Percentiles rank a stretch among this genome's conserved stretches.
These are phyloP conservation scores for Graphium sp. DNA, from an alignment of 2,329 filamentous ascomycete genomes.

Conservation along the genomic window DNA sequence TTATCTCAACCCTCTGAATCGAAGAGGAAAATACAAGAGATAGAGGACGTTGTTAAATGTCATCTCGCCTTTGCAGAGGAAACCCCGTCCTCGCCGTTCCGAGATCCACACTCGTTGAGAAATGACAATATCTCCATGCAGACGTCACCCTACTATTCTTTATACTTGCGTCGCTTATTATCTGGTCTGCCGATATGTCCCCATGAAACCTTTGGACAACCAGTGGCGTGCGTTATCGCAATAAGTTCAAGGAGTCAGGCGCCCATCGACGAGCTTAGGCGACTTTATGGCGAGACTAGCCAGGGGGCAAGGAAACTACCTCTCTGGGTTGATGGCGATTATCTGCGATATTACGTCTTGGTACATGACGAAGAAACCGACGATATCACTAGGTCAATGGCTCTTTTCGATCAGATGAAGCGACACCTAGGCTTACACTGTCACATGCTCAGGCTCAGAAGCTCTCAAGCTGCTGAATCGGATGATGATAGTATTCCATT, in stretches of 20 bases:
- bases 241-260: constrained; percentile 76
- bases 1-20: too few relatives aligned
- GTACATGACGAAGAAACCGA: constrained; percentile 94
- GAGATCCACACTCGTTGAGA: too few relatives aligned
- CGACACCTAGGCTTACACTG: constrained; percentile 94
- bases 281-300: constrained; percentile 72
- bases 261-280: constrained; percentile 75
- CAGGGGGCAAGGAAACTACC: constrained; percentile 59
- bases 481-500: constrained; percentile 81
- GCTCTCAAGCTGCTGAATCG: constrained; percentile 68
- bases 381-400: constrained; percentile 78
- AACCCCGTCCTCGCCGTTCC: constrained; percentile 28
- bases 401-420: constrained; percentile 96
- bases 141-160: constrained; percentile 65
- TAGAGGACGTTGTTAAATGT: constrained; percentile 66
- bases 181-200: constrained; percentile 63
- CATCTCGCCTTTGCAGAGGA: constrained; percentile 64
- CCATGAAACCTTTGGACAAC: constrained; percentile 88
- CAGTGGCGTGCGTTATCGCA: constrained; percentile 84
- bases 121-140: too few relatives aligned
- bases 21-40: constrained; percentile 31
- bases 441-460: constrained; percentile 73
- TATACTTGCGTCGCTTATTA: constrained; percentile 71
- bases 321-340: constrained; percentile 79
- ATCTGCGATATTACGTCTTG: constrained; percentile 86